Evolutionary conservation across 352 stramenopile species (phyloP), one percentile per base, ranked within the genome.

Genomic region (Thraustotheca clavata): DNA sequence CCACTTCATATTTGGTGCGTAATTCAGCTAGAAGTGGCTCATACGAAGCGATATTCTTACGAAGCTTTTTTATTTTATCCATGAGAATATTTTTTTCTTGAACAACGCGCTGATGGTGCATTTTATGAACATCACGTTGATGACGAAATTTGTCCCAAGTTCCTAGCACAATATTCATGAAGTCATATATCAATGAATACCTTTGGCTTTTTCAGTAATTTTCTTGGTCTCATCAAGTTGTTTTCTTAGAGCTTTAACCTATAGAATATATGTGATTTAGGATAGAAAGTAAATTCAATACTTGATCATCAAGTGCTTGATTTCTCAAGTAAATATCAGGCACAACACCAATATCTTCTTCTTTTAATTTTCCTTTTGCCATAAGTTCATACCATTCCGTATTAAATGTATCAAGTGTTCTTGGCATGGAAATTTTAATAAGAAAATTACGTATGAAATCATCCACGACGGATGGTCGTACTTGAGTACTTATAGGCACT

Each of bases 71-170:
- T 59, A 98, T 91, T 71, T 98, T 96, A 67, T 49, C 62, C 6
- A 87, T 83, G 24, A 98, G 72, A n/a, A 88, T 88, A 20, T 95
- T 86, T 69, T 98, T 98, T 67, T 98, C 94, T 73, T 98, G 91
- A 24, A 98, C 73, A 36, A 98, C 93, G 39, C 90, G 85, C 73
- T 97, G 87, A 79, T 98, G 94, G 68, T 98, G 88, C 87, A 98
- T 97, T 67, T 96, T 93, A 76, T 98, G 92, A 49, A 96, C 93
- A 71, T 98, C 91, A 1, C 92, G 84, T 68, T 98, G 89, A 39
- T 96, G 91, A 20, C 90, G 86, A 69, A 98, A 98, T 69, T 97
- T 97, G 76, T 97, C 93, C 90, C 92, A 98, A 36, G 93, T 98
- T 6, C 70, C 60, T 80, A 71, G 8, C n/a, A 62, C 47, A 62